Evolutionary conservation across 2,329 filamentous ascomycete genomes (phyloP), one percentile per base, ranked within the genome.

Genomic region (Penicillium sp.): DNA sequence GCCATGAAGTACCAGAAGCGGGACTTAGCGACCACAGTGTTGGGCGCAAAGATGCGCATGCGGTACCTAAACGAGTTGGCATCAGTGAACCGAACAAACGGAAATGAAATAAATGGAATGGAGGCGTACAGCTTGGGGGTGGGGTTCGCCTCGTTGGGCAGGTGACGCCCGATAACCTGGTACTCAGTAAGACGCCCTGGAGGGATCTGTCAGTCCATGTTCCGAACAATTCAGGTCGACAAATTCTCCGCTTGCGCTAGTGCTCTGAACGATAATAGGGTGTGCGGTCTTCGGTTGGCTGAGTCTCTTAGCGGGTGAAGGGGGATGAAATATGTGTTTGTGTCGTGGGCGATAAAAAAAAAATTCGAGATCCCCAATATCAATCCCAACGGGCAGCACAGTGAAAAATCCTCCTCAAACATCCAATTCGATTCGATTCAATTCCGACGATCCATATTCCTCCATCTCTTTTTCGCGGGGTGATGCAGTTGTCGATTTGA

Each of bases 1-100:
- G 92, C 91, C 81, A 99, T 84, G 87, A 99, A 99, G 87, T 99
- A 99, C 95, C 95, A 99, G 90, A 96, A 99, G 77, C 94, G 91
- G 78, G 92, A 97, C 89, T 99, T 99, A 79, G 95, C 94, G 75
- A 99, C 92, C 70, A 97, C 94, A 74, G 88, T 85, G 84, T 99
- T 99, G 72, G 92, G 91, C 70, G 94, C 94, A 81, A 99, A 99
- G 81, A 99, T 97, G 80, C 92, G 92, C 94, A 99, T 99, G 82
- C 94, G 92, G 89, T 97, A n/a, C n/a, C n/a, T n/a, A n/a, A n/a
- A n/a, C n/a, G n/a, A n/a, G n/a, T n/a, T n/a, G n/a, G n/a, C n/a
- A n/a, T n/a, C n/a, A n/a, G n/a, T n/a, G n/a, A n/a, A n/a, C n/a
- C n/a, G n/a, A n/a, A n/a, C n/a, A n/a, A n/a, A n/a, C n/a, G n/a